Evolutionary conservation across 2,329 filamentous ascomycete genomes (phyloP), one percentile per base, ranked within the genome.

Genomic region (Beauveria varroae): DNA sequence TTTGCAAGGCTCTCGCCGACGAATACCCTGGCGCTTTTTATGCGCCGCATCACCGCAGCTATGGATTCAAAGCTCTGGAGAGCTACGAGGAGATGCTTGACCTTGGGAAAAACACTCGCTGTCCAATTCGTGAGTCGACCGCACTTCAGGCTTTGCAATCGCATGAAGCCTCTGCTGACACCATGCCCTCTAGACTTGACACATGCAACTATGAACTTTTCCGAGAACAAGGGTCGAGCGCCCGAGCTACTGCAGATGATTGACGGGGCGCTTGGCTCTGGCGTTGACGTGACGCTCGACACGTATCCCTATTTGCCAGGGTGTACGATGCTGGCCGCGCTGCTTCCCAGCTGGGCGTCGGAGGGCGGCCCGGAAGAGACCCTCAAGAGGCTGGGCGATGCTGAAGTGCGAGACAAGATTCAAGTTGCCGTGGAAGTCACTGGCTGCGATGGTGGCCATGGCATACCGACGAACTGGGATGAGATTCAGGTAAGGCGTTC

Each of bases 381-480:
- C 1, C 56, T 68, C 30, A 64, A 63, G 52, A 57, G 67, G 30
- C 46, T 68, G 14, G 58, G 59, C n/a, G 62, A 67, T 12, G 41
- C 64, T 22, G 64, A 63, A 14, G 55, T 57, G 30, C 59, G 66
- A 37, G 66, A 67, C 20, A 65, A 63, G 62, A 68, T 68, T 22
- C 65, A 64, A 5, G 52, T 67, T 6, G 67, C 65, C 3, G 58
- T 68, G 7, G 67, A 68, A 44, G 65, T 65, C 7, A 67, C 62
- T 40, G 67, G 67, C 3, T 68, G 66, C n/a, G 67, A 68, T 20
- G 66, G 67, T 16, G 67, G 67, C 0, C 67, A 68, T n/a, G 67
- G 67, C n/a, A 68, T 68, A 34, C 67, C 67, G 6, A 68, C 67
- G 9, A 68, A 67, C 51, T 68, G 67, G 67, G 67, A 67, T 16